Evolutionary conservation across 2,329 filamentous ascomycete species (phyloP).

Genomic region (Daldinia sp.): DNA sequence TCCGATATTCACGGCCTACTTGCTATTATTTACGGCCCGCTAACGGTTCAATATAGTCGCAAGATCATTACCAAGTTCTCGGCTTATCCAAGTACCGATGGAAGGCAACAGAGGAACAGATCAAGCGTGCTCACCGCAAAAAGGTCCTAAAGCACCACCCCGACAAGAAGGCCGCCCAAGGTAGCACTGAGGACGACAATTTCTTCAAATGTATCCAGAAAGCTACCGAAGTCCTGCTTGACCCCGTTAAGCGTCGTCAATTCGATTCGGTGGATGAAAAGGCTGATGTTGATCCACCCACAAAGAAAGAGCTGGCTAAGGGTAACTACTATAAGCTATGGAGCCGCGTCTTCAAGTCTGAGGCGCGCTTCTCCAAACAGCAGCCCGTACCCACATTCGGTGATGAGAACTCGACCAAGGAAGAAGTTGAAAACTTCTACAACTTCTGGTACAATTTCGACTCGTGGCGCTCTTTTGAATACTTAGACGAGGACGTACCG

Average conservation of each 20-base stretch:
- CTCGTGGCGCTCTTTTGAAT: slow-evolving; percentile 97
- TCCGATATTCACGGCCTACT: neutral
- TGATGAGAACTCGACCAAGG: slow-evolving; percentile 81
- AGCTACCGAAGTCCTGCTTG: slow-evolving; percentile 90
- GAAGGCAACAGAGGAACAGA: slow-evolving; percentile 95
- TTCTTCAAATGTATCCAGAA: slow-evolving; percentile 99
- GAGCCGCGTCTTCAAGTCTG: slow-evolving; percentile 87
- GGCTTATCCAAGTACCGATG: slow-evolving; percentile 91
- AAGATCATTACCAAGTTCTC: slow-evolving; percentile 98
- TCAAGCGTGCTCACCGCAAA: slow-evolving; percentile 98
- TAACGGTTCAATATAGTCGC: slow-evolving; percentile 62
- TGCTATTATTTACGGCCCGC: neutral
- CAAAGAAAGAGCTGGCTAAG: slow-evolving; percentile 87
- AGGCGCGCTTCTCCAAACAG: slow-evolving; percentile 89
- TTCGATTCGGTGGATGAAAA: slow-evolving; percentile 96
- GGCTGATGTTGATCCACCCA: slow-evolving; percentile 89
- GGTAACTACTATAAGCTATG: slow-evolving; percentile 96
- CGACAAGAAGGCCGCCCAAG: slow-evolving; percentile 95
- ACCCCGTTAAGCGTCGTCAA: slow-evolving; percentile 91
- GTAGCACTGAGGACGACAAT: slow-evolving; percentile 88
- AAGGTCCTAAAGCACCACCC: slow-evolving; percentile 99
- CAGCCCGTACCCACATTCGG: slow-evolving; percentile 91
- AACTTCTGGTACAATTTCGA: slow-evolving; percentile 99
- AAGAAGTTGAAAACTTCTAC: slow-evolving; percentile 95
- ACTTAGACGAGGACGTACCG: slow-evolving; percentile 97